phyloP scores from a whole-genome alignment of 2,329 filamentous ascomycete species.

The Cladophialophora yegresii region DNA sequence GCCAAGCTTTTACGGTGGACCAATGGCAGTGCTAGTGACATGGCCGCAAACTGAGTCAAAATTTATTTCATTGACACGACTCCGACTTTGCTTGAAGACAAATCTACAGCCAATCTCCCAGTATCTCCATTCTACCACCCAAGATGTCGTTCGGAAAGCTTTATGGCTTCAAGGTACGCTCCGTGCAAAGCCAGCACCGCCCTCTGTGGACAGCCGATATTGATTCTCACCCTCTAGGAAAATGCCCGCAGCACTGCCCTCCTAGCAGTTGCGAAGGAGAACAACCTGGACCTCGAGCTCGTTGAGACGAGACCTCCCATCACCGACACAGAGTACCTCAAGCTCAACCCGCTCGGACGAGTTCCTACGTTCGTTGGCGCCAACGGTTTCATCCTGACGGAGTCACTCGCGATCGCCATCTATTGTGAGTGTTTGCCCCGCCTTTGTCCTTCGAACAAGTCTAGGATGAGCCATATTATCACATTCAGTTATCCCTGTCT shows the following conservation, averaged over 20 bases:
- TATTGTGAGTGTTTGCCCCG: conserved; percentile 67
- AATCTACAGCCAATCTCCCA: background rate
- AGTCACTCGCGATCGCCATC: conserved; percentile 93
- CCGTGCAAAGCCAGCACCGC: conserved; percentile 35
- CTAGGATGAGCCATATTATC: conserved; percentile 70
- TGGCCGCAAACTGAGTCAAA: conserved; percentile 1
- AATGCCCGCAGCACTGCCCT: conserved; percentile 50
- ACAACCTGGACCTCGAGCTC: conserved; percentile 87
- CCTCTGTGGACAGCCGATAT: conserved; percentile 21
- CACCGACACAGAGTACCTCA: conserved; percentile 74
- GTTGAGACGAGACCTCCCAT: conserved; percentile 68
- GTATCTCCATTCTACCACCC: conserved; percentile 36
- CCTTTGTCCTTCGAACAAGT: conserved; percentile 23
- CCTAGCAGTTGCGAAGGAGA: conserved; percentile 94
- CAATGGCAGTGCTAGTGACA: background rate
- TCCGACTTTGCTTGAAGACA: background rate
- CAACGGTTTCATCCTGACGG: conserved; percentile 86
- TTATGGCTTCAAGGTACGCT: conserved; percentile 77
- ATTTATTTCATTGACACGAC: background rate
- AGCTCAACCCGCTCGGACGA: conserved; percentile 85
- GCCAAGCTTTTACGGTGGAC: background rate
- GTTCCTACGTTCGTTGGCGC: conserved; percentile 88
- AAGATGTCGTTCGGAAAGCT: conserved; percentile 98
- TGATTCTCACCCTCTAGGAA: conserved; percentile 32
- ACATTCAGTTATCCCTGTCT: conserved; percentile 98